A percentile compares a stretch with the other conserved stretches of the same genome.
These are phyloP conservation scores for Pseudopediastrum boryanum DNA, from an alignment of 139 green algal species.

Conservation along the genomic window DNA sequence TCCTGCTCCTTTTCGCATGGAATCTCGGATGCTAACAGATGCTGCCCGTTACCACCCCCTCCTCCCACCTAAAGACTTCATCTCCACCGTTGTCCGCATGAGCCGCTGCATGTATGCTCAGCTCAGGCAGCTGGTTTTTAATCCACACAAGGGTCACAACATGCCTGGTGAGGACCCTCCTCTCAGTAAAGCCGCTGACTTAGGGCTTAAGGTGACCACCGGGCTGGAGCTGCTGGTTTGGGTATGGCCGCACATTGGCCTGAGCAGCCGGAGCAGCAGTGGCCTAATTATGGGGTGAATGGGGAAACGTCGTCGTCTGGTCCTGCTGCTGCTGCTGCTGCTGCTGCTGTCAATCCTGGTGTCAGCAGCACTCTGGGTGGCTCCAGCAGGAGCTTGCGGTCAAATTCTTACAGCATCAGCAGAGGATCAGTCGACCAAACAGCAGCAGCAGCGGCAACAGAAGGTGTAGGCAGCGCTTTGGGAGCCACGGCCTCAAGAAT, in stretches of 20 bases:
- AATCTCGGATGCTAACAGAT: too few species aligned
- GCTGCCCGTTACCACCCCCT: slow-evolving; percentile 48
- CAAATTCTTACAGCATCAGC: too few species aligned
- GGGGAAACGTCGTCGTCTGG: too few species aligned
- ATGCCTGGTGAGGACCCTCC: not conserved
- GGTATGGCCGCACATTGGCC: not conserved
- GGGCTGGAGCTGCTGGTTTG: slow-evolving; percentile 74
- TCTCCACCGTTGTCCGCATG: slow-evolving; percentile 42
- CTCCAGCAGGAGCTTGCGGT: too few species aligned
- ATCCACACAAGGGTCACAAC: slow-evolving; percentile 42
- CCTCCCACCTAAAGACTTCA: slow-evolving; percentile 56
- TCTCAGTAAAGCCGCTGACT: slow-evolving; percentile 43
- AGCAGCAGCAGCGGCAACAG: not conserved
- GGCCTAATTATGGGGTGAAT: not conserved
- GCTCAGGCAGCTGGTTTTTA: slow-evolving; percentile 69
- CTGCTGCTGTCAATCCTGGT: too few species aligned
- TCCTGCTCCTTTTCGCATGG: too few species aligned
- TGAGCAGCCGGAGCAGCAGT: not conserved
- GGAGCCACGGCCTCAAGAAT: not conserved
- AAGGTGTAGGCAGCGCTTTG: slow-evolving; percentile 2
- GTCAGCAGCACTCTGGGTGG: too few species aligned
- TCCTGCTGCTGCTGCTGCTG: too few species aligned
- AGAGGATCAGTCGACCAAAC: not conserved
- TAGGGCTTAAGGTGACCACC: slow-evolving; percentile 74
- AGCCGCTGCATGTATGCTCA: slow-evolving; percentile 74